phyloP scores from a whole-genome alignment of 139 green algal species.

The Protoeuglena noctilucae region DNA sequence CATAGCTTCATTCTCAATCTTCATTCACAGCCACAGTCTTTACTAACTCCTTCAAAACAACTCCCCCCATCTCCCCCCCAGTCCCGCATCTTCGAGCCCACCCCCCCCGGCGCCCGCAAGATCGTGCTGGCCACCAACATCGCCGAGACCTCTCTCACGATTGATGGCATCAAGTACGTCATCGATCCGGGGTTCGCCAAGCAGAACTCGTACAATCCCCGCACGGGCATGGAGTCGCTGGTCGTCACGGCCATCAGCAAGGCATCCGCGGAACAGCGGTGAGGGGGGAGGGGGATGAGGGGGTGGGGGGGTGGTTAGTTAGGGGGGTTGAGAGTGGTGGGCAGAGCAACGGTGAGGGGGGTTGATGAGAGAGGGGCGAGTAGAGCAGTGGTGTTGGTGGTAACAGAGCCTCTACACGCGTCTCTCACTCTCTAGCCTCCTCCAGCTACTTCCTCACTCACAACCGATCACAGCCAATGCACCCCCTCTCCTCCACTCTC shows the following conservation, averaged over 20 bases:
- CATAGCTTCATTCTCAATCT: too few relatives aligned
- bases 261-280: constrained; percentile 70
- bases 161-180: constrained; percentile 93
- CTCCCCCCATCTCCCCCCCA: constrained; percentile 22
- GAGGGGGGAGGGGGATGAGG: constrained; percentile 70
- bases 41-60: too few relatives aligned
- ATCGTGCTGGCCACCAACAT: constrained; percentile 98
- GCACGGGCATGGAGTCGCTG: constrained; percentile 86
- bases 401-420: too few relatives aligned
- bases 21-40: too few relatives aligned
- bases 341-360: too few relatives aligned
- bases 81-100: constrained; percentile 92
- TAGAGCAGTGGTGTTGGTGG: too few relatives aligned
- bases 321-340: too few relatives aligned
- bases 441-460: not conserved
- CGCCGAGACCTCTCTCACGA: constrained; percentile 90
- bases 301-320: too few relatives aligned
- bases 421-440: not conserved
- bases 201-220: constrained; percentile 93
- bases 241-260: constrained; percentile 84
- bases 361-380: too few relatives aligned
- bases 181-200: constrained; percentile 94
- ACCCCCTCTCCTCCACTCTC: too few relatives aligned
- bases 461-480: too few relatives aligned
- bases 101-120: constrained; percentile 73